Evolutionary conservation across 306 rosid species (phyloP), one percentile per base, ranked within the genome.

Genomic region (Hippophae rhamnoides): DNA sequence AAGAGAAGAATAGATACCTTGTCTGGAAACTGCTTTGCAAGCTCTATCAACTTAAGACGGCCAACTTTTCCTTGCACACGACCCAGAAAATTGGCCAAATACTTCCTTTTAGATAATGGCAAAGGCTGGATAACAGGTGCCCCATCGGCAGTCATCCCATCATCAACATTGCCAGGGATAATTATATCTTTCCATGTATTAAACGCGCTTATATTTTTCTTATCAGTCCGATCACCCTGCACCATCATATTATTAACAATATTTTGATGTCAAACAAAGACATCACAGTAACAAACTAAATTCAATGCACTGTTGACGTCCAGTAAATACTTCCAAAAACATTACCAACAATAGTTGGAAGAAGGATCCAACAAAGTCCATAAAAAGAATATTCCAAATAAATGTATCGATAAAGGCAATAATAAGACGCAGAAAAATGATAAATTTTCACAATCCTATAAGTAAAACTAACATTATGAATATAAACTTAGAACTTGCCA

Each of bases 131-230:
- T 80, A 43, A 76, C 56, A 23, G 73, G 62, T 56, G 66, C 66
- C 45, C 70, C 77, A 59, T 54, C 43, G 60, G 73, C 79, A 56
- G 95, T 93, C 93, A 88, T 79, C 49, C 79, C 78, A 41, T 82
- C 96, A 66, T 88, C 97, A 57, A 88, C 74, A 68, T 93, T 86
- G 48, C 99, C 97, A n/a, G 99, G 99, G 72, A 92, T 80, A 72
- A 92, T 85, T 64, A 92, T 84, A 78, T 92, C 97, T 83, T 92
- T 92, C 95, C 97, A 92, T 1, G 99, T 84, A 84, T 88, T 86
- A 64, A 88, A 92, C 61, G 96, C 89, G 75, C 84, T 92, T 23
- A 78, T 80, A 62, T 78, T 89, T 84, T 89, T 88, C 79, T 86
- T 92, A 79, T 92, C 97, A 45, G 97, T 92, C 47, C 95, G 89